These are phyloP conservation scores for Aspergillus sp. DNA, from an alignment of 2,329 filamentous ascomycete species.

Conservation along the genomic window DNA sequence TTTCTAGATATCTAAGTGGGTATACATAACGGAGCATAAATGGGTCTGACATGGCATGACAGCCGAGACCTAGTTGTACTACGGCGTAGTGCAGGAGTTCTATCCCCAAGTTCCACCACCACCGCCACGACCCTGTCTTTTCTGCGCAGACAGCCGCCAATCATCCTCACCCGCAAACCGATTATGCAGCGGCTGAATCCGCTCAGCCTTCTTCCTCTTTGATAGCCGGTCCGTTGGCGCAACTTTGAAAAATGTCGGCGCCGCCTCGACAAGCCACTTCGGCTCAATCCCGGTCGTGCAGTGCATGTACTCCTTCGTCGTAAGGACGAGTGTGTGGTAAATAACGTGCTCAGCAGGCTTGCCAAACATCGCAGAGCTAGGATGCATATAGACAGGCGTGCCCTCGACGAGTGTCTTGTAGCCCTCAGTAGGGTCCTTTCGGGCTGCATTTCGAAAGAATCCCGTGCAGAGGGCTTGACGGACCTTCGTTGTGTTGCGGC, in stretches of 20 bases:
- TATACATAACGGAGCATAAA: conserved; percentile 1
- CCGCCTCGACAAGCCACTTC: conserved; percentile 89
- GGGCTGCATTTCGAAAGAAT: conserved; percentile 92
- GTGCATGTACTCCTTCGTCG: conserved; percentile 95
- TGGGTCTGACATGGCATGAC: neutral
- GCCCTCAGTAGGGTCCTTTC: conserved; percentile 93
- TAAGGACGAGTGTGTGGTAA: conserved; percentile 65
- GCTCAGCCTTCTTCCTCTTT: conserved; percentile 89
- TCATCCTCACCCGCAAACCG: conserved; percentile 90
- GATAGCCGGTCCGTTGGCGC: conserved; percentile 82
- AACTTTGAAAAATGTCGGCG: conserved; percentile 99
- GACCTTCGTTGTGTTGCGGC: conserved; percentile 81
- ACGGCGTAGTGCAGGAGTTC: conserved; percentile 4
- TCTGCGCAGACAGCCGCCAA: conserved; percentile 89
- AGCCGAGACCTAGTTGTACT: neutral
- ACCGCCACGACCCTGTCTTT: conserved; percentile 77
- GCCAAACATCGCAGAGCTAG: conserved; percentile 85
- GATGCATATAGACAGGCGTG: conserved; percentile 93
- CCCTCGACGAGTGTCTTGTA: conserved; percentile 97
- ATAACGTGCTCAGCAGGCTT: conserved; percentile 97
- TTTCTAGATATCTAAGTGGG: neutral
- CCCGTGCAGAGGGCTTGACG: conserved; percentile 86
- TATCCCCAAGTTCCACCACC: conserved; percentile 88
- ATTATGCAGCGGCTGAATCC: conserved; percentile 93
- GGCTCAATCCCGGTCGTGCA: conserved; percentile 90